Base-by-base conservation (phyloP, 176 grass and related monocot species). In the Rhipidocladum racemiflorum region DNA sequence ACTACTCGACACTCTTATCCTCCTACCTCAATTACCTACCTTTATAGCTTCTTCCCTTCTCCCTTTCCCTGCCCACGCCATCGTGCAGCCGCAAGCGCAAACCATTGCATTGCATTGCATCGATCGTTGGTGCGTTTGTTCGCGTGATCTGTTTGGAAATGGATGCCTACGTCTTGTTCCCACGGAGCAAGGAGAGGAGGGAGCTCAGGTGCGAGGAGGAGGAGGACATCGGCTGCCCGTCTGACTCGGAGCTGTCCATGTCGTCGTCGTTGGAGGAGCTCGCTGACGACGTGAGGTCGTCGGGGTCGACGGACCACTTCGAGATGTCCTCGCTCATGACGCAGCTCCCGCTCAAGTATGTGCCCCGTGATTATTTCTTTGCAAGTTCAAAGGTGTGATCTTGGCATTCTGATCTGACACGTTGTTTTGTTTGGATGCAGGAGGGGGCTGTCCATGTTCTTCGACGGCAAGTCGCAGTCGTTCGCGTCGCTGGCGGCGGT, bases 381-480 rank as follows among this genome's bases (percentile, higher is more conserved):
- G 0, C 1, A 21, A 3, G 23, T 35, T 30, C 15, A 7, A 11
- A 65, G 17, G 15, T 24, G 24, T 17, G 68, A 8, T 35, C 57
- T 46, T 63, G 17, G 17, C 7, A 60, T 2, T 56, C 25, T 70
- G 57, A 45, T 78, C 77, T 78, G 77, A 87, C 72, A 6, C 65
- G 77, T 48, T 6, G 53, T 4, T 83, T 68, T n/a, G 20, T 23
- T 21, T 20, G 25, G 7, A 2, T 76, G 65, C 83, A 94, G 92
- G 92, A 94, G 86, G 64, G 83, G 92, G 15, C 68, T 94, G 38
- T 94, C 92, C 2, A 80, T 84, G 83, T 94, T 94, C 85, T 94
- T 94, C 75, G 69, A 94, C 86, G 92, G 92, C 70, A 94, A 91
- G 85, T 94, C 92, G 42, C 92, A 94, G 70, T 94, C 92, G 6